These are phyloP conservation scores for Pilatotrama ljubarskyi DNA, from an alignment of 768 basidiomycete genomes.

Conservation along the genomic window DNA sequence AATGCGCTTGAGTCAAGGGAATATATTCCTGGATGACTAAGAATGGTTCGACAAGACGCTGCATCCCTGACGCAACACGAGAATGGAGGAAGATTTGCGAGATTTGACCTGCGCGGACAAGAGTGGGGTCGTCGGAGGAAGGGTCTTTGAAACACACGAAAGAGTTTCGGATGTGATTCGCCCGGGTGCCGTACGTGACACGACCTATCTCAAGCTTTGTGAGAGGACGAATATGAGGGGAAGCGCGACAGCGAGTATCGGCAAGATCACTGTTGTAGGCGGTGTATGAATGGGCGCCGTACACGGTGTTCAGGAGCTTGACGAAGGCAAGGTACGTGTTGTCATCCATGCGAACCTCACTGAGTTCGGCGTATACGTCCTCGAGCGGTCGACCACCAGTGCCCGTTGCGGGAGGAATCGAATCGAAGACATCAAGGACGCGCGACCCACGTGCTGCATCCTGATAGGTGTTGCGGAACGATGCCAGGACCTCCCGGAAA, in stretches of 20 bases:
- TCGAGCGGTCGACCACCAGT: background rate
- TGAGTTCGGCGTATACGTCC: background rate
- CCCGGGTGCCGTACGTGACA: background rate
- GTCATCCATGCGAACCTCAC: background rate
- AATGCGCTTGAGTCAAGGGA: background rate
- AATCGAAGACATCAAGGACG: background rate
- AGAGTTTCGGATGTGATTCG: background rate
- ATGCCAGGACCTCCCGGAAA: background rate
- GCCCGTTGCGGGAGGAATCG: background rate
- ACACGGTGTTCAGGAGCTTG: background rate
- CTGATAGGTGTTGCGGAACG: background rate
- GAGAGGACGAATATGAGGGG: background rate
- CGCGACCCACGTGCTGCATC: background rate
- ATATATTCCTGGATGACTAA: background rate
- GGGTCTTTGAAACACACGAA: constrained; percentile 2
- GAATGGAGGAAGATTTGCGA: background rate
- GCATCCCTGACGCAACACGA: background rate
- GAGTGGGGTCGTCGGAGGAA: background rate
- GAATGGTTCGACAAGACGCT: background rate
- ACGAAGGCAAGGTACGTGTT: background rate
- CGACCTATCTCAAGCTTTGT: background rate
- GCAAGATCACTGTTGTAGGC: background rate
- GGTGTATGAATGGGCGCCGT: background rate
- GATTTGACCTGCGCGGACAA: background rate
- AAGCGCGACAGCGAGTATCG: background rate